These are phyloP conservation scores for Coemansia sp. DNA, from an alignment of 192 early-diverging fungal species.

Conservation along the genomic window DNA sequence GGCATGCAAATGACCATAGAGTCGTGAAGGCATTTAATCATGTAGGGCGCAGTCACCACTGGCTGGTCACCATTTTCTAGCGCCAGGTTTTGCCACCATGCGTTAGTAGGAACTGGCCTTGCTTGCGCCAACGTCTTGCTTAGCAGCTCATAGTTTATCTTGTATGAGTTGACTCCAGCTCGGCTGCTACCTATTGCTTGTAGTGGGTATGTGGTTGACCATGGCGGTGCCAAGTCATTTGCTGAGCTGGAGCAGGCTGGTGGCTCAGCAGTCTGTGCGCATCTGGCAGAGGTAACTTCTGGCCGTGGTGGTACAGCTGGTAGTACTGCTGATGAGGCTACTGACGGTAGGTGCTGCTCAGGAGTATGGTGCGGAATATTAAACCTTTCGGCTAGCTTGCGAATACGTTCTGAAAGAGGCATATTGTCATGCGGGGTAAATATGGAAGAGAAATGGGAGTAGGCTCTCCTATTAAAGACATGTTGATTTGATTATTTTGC, in stretches of 20 bases:
- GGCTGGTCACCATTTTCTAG: constrained; percentile 38
- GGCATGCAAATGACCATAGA: constrained; percentile 28
- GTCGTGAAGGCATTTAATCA: constrained; percentile 21
- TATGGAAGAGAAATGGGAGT: neutral
- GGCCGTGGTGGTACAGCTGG: neutral
- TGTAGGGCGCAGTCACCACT: constrained; percentile 41
- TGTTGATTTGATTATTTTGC: neutral
- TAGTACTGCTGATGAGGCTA: neutral
- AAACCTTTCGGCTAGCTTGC: constrained; percentile 21
- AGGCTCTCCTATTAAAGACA: too few species aligned
- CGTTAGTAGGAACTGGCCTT: constrained; percentile 36
- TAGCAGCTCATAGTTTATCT: constrained; percentile 13
- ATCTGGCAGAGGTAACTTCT: too few species aligned
- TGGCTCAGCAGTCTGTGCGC: neutral
- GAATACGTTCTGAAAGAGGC: constrained; percentile 36
- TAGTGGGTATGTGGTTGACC: constrained; percentile 18
- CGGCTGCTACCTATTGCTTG: neutral
- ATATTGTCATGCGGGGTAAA: constrained; percentile 2
- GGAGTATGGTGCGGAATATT: neutral
- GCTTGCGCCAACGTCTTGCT: constrained; percentile 2
- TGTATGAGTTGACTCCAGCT: constrained; percentile 20
- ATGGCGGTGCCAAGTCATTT: neutral
- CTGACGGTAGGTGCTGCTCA: neutral
- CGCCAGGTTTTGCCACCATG: constrained; percentile 54
- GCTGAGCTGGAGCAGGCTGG: neutral